Conservation (phyloP, 139 green algal species). For the Nannochloris sp. region DNA sequence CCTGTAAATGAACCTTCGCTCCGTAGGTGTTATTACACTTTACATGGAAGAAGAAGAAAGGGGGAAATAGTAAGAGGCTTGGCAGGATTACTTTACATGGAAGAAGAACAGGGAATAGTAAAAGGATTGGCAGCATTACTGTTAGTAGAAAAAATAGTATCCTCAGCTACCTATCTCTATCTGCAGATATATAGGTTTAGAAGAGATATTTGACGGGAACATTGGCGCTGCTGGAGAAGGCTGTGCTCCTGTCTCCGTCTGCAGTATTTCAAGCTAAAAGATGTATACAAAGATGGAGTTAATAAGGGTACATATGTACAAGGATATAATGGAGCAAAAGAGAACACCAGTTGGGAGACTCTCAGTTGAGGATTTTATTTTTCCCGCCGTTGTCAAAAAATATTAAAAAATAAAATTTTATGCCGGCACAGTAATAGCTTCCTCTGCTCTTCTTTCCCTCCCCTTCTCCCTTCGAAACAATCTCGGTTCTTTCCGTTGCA, state of each 20-base stretch:
- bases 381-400: not conserved
- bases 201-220: not conserved
- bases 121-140: too few relatives aligned
- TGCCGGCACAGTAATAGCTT: not conserved
- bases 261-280: not conserved
- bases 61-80: too few relatives aligned
- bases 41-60: too few relatives aligned
- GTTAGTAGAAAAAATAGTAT: not conserved
- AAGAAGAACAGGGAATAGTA: too few relatives aligned
- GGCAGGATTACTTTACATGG: too few relatives aligned
- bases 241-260: not conserved
- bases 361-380: not conserved
- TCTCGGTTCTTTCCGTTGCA: not conserved
- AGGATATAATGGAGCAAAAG: not conserved
- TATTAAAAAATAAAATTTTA: not conserved
- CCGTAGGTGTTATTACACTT: too few relatives aligned
- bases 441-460: not conserved
- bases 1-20: too few relatives aligned
- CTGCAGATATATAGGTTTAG: not conserved
- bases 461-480: not conserved
- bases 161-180: not conserved
- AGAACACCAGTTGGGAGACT: not conserved
- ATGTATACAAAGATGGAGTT: not conserved
- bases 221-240: too few relatives aligned
- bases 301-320: not conserved